Conservation (phyloP, 108 stramenopile species). For the Discostella pseudostelligera region DNA sequence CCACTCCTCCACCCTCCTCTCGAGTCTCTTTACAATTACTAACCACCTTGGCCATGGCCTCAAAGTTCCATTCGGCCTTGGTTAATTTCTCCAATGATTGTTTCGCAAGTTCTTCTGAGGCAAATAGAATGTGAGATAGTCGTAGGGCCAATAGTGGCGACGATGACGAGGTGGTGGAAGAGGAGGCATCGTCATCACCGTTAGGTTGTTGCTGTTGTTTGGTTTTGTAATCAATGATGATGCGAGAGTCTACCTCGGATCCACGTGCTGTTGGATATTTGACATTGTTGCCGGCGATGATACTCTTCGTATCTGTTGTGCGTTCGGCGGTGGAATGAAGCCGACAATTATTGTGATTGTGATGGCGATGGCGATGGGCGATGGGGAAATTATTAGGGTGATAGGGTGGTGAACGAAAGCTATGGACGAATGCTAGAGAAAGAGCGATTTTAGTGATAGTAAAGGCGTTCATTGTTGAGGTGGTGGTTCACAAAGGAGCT, state of each 20-base stretch:
- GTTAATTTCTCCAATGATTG: conserved; percentile 46
- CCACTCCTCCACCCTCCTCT: conserved; percentile 50
- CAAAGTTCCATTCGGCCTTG: conserved; percentile 47
- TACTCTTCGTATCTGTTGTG: too few species aligned
- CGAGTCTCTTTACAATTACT: conserved; percentile 56
- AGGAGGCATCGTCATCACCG: too few species aligned
- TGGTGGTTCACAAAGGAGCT: too few species aligned
- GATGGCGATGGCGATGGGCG: too few species aligned
- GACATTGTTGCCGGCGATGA: conserved; percentile 28
- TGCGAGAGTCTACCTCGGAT: conserved; percentile 68
- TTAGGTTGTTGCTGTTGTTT: too few species aligned
- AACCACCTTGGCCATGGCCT: conserved; percentile 50
- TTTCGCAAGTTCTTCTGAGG: conserved; percentile 48
- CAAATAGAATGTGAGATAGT: conserved; percentile 61
- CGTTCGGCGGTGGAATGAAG: too few species aligned
- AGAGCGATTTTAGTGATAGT: too few species aligned
- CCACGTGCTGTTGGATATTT: conserved; percentile 85
- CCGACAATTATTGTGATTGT: too few species aligned
- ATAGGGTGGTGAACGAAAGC: too few species aligned
- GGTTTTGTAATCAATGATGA: conserved; percentile 57
- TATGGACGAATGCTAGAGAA: too few species aligned
- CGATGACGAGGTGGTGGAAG: background rate
- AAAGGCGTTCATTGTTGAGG: too few species aligned
- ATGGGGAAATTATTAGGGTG: too few species aligned
- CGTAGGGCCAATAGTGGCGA: conserved; percentile 70